Base-by-base conservation (phyloP, 768 basidiomycete genomes). In the Candolleomyces aberdarensis region DNA sequence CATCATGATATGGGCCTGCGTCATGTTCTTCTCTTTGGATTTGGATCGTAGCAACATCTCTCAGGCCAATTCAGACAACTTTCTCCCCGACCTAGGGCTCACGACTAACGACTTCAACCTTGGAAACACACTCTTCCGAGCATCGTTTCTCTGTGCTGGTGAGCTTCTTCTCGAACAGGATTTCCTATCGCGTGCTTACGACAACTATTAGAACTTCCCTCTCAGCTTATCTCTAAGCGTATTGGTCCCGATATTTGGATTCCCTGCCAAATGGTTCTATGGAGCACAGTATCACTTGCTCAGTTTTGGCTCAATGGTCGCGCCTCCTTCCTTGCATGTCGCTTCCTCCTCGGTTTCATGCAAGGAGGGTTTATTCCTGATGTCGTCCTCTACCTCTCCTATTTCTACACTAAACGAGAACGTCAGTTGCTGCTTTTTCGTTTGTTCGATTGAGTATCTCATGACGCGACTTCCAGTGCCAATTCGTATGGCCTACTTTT, bases 231-330 rank as follows among this genome's bases (percentile, higher is more conserved):
- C 32, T 86, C 85, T 41, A 89, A 90, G 68, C 78, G 85, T 5
- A 72, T 89, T 20, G 87, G 87, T 0, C 86, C 87, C 0, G 87
- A 89, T 71, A 73, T 84, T 10, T 89, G 86, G 85, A 79, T 88
- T 59, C 84, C 85, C 1, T 76, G 74, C 29, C 85, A 87, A 80
- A 84, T 85, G 78, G 68, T 79, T 1, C 69, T 85, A 5, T 86
- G 85, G 85, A 84, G 83, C 62, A 69, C 78, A 32, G 80, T 84
- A 2, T 80, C 85, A 0, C 71, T 82, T n/a, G 72, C 75, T 54
- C 86, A 87, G 66, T 88, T 80, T 65, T 87, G 83, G 83, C 70
- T 88, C 0, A 73, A 64, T 11, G 85, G 85, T 0, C 70, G 83
- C 20, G 68, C 64, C 1, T 80, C 79, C 14, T 89, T 88, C 71